Conservation (phyloP, 805 yeast species). For the Phaffomyces thermotolerans region DNA sequence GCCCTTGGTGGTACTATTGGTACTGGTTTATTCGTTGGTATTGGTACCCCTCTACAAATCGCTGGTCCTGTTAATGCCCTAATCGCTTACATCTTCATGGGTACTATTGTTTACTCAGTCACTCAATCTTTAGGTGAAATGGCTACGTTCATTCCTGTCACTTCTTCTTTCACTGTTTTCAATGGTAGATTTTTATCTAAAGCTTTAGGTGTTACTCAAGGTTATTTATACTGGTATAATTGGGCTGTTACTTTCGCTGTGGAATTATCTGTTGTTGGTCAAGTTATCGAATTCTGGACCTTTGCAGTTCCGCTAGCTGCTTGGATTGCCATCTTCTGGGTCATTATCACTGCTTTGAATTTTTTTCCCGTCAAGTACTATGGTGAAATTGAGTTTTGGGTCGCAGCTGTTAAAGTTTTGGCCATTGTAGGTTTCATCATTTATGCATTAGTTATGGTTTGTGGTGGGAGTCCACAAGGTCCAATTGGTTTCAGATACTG, state of each 20-base stretch:
- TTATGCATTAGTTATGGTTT: constrained; percentile 62
- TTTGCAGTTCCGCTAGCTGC: constrained; percentile 60
- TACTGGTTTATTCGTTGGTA: constrained; percentile 67
- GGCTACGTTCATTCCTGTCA: constrained; percentile 71
- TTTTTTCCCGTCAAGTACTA: constrained; percentile 62
- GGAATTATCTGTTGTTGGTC: constrained; percentile 67
- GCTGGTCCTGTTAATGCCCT: constrained; percentile 69
- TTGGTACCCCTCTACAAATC: constrained; percentile 42
- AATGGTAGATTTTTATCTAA: constrained; percentile 59
- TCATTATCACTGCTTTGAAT: constrained; percentile 46
- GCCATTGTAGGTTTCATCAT: constrained; percentile 65
- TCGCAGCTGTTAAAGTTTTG: constrained; percentile 57
- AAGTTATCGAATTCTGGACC: constrained; percentile 60
- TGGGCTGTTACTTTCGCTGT: constrained; percentile 76
- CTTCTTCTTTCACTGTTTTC: constrained; percentile 62
- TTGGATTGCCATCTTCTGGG: constrained; percentile 65
- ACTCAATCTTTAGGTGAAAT: constrained; percentile 73
- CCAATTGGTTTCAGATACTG: constrained; percentile 76
- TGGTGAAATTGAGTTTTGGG: constrained; percentile 75
- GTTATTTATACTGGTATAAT: constrained; percentile 70
- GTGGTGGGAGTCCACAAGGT: constrained; percentile 65
- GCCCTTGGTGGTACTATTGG: constrained; percentile 80
- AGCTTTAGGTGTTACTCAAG: constrained; percentile 65
- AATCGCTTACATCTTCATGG: constrained; percentile 60
- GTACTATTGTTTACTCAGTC: constrained; percentile 55